Conservation (phyloP, 179 eudicot species). For the Gypsophila paniculata region DNA sequence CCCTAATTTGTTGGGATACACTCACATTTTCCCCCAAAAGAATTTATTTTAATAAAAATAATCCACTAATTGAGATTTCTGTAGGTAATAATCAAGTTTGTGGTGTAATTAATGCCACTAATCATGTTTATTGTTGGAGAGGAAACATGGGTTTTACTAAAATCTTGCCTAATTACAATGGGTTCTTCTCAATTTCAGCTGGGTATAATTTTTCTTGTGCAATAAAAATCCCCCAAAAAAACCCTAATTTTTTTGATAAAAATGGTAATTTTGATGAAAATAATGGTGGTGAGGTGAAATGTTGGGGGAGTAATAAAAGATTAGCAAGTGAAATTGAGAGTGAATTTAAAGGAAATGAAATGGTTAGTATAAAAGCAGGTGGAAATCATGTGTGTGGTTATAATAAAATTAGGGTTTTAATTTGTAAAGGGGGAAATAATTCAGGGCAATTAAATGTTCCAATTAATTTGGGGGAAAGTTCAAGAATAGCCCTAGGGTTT, state of each 20-base stretch:
- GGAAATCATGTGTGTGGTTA: conserved; percentile 72
- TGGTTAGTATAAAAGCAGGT: conserved; percentile 58
- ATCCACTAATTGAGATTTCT: conserved; percentile 37
- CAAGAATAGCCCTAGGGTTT: conserved; percentile 48
- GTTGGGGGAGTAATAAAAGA: conserved; percentile 53
- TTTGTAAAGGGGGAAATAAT: conserved; percentile 53
- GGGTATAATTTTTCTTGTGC: conserved; percentile 80
- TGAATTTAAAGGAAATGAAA: conserved; percentile 35
- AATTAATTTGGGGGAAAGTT: conserved; percentile 28
- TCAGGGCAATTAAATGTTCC: conserved; percentile 48
- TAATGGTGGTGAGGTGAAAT: conserved; percentile 32
- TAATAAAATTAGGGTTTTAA: conserved; percentile 36
- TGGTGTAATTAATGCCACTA: conserved; percentile 40
- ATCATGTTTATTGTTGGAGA: conserved; percentile 63
- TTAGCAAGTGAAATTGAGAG: conserved; percentile 36
- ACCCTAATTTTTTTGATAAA: neutral
- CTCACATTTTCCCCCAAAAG: conserved; percentile 44
- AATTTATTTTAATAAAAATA: conserved; percentile 36
- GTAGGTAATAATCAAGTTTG: conserved; percentile 69
- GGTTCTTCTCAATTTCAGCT: conserved; percentile 54
- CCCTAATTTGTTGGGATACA: conserved; percentile 63
- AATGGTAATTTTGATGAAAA: neutral
- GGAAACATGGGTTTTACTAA: conserved; percentile 26
- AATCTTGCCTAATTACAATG: conserved; percentile 16
- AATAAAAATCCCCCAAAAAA: conserved; percentile 17